Conservation (phyloP, 2,329 filamentous ascomycete species). For the Botrytis aclada region DNA sequence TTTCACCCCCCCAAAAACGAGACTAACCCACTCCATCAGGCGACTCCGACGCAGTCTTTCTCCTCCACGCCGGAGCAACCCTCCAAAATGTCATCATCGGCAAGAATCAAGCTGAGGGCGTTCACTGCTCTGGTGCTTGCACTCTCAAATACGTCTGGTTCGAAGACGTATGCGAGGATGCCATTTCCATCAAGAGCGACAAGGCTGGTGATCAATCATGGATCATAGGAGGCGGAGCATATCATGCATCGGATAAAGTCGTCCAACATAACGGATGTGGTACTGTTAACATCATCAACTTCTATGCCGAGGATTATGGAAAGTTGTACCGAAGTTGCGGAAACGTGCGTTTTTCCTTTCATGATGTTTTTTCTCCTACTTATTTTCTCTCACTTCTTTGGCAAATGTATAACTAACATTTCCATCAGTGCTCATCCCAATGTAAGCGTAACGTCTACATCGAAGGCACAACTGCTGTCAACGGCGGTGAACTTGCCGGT, state of each 20-base stretch:
- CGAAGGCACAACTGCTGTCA: background rate
- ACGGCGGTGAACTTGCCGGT: background rate
- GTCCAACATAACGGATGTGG: background rate
- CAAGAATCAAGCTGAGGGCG: background rate
- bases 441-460: conserved; percentile 1
- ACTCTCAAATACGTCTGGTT: background rate
- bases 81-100: background rate
- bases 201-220: background rate
- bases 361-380: fast-evolving
- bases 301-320: background rate
- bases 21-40: background rate
- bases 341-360: background rate
- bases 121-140: background rate
- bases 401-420: background rate
- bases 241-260: background rate
- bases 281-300: background rate
- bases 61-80: background rate
- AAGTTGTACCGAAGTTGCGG: background rate
- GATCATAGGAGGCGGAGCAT: background rate
- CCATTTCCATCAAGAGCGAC: background rate
- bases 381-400: too few species aligned
- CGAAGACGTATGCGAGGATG: conserved; percentile 5
- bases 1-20: too few species aligned
- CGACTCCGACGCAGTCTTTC: background rate
- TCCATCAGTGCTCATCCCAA: background rate